These are phyloP conservation scores for Quercus alba DNA, from an alignment of 306 rosid genomes.

Conservation along the genomic window DNA sequence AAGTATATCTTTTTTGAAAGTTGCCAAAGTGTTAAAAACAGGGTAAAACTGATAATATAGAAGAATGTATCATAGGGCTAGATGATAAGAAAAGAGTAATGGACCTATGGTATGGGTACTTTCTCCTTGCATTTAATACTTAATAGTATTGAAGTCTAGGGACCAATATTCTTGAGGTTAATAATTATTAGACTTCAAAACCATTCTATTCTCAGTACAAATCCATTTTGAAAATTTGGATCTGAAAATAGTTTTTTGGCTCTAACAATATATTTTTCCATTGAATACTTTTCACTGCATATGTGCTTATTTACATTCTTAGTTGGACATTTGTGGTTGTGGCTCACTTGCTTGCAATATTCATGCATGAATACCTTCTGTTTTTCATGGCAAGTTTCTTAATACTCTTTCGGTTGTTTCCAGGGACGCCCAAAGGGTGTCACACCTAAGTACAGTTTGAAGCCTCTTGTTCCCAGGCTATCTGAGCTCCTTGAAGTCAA, in stretches of 20 bases:
- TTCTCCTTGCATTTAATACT: background rate
- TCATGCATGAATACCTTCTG: no score
- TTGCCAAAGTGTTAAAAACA: no score
- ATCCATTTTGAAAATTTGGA: background rate
- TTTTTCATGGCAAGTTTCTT: background rate
- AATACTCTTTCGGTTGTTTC: slow-evolving; percentile 17
- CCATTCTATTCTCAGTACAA: background rate
- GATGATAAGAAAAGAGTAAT: background rate
- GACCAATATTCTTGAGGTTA: background rate
- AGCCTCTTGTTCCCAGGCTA: slow-evolving; percentile 84
- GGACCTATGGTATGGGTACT: background rate
- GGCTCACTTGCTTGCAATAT: no score
- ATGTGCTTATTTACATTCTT: no score
- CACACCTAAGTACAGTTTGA: slow-evolving; percentile 91
- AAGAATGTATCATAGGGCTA: background rate
- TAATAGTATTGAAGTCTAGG: background rate
- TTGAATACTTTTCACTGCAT: no score
- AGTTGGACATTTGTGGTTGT: background rate
- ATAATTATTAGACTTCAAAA: background rate
- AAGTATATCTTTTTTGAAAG: no score
- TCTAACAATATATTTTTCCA: no score
- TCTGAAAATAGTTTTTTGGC: background rate
- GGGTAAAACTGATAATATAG: no score
- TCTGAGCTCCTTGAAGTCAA: slow-evolving; percentile 73
- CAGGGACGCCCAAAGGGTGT: slow-evolving; percentile 99